Percentiles rank a stretch among this genome's conserved stretches.
phyloP scores from a whole-genome alignment of 192 early-diverging fungal genomes.

The Tieghemiomyces parasiticus region DNA sequence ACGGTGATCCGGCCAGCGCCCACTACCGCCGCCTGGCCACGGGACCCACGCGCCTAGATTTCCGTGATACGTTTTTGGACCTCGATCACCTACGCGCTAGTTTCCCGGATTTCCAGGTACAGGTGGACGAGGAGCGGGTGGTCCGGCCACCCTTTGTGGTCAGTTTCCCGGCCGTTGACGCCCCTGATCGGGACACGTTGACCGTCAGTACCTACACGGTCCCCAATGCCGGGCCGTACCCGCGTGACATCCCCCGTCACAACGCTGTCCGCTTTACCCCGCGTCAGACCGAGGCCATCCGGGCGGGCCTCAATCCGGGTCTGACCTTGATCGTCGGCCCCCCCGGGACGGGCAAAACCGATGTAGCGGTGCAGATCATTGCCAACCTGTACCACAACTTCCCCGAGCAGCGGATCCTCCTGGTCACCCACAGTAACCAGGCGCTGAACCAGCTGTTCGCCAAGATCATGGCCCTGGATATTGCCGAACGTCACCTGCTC shows the following conservation, averaged over 20 bases:
- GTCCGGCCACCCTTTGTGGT: slow-evolving; percentile 60
- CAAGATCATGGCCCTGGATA: slow-evolving; percentile 82
- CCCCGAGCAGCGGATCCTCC: slow-evolving; percentile 76
- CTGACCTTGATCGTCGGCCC: slow-evolving; percentile 92
- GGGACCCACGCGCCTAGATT: slow-evolving; percentile 43
- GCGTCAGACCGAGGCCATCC: slow-evolving; percentile 72
- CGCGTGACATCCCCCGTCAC: slow-evolving; percentile 42
- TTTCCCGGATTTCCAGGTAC: slow-evolving; percentile 28
- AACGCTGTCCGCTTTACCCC: slow-evolving; percentile 80
- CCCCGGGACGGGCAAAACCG: slow-evolving; percentile 97
- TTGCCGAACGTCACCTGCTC: slow-evolving; percentile 85
- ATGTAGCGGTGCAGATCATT: slow-evolving; percentile 93
- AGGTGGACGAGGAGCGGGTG: slow-evolving; percentile 21
- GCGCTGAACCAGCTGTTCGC: slow-evolving; percentile 98
- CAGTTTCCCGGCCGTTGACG: slow-evolving; percentile 34
- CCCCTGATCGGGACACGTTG: slow-evolving; percentile 26
- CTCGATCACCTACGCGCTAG: slow-evolving; percentile 55
- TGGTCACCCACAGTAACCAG: slow-evolving; percentile 95
- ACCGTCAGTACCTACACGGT: slow-evolving; percentile 45
- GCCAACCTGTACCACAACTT: slow-evolving; percentile 88
- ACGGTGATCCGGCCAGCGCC: slow-evolving; percentile 77
- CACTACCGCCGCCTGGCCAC: slow-evolving; percentile 44
- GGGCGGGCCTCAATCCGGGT: slow-evolving; percentile 69
- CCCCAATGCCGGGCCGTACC: slow-evolving; percentile 59
- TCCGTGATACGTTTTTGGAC: slow-evolving; percentile 81